Percentiles rank a stretch among this genome's conserved stretches.
phyloP scores from a whole-genome alignment of 2,329 filamentous ascomycete species.

The Cylindrodendrum hubeiense region DNA sequence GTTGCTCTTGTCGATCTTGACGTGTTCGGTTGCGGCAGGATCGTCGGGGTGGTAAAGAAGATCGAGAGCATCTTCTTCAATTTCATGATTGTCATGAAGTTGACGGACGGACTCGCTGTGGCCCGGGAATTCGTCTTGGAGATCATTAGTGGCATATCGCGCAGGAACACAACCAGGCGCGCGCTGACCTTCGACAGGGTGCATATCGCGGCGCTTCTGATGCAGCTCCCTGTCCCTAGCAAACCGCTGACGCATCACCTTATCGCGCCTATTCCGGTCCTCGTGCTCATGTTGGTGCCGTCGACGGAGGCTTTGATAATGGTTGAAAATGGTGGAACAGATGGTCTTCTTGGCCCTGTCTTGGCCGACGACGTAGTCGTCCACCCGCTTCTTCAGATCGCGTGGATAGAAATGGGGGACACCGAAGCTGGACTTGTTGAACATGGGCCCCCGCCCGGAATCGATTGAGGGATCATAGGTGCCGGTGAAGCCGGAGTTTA shows the following conservation, averaged over 20 bases:
- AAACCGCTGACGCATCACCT: conserved; percentile 77
- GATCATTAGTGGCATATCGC: conserved; percentile 51
- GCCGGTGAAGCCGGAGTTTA: conserved; percentile 70
- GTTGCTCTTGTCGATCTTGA: conserved; percentile 96
- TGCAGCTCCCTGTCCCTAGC: conserved; percentile 74
- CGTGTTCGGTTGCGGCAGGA: conserved; percentile 54
- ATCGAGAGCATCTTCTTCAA: conserved; percentile 50
- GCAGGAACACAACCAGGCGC: conserved; percentile 42
- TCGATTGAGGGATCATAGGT: conserved; percentile 69
- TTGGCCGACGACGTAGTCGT: conserved; percentile 97
- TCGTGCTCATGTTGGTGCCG: conserved; percentile 82
- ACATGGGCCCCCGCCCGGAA: conserved; percentile 70
- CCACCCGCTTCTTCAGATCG: conserved; percentile 88
- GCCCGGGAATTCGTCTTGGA: conserved; percentile 67
- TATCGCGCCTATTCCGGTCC: conserved; percentile 69
- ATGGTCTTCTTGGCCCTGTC: conserved; percentile 94
- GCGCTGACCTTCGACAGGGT: conserved; percentile 82
- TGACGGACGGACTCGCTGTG: conserved; percentile 62
- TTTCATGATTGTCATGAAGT: conserved; percentile 51
- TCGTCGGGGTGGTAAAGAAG: conserved; percentile 65
- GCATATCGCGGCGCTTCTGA: conserved; percentile 68
- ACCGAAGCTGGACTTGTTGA: conserved; percentile 67
- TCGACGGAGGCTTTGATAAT: conserved; percentile 89
- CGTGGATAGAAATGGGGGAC: conserved; percentile 74
- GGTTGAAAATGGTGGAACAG: conserved; percentile 94